Conservation (phyloP, 306 rosid species). For the Quercus gilva region DNA sequence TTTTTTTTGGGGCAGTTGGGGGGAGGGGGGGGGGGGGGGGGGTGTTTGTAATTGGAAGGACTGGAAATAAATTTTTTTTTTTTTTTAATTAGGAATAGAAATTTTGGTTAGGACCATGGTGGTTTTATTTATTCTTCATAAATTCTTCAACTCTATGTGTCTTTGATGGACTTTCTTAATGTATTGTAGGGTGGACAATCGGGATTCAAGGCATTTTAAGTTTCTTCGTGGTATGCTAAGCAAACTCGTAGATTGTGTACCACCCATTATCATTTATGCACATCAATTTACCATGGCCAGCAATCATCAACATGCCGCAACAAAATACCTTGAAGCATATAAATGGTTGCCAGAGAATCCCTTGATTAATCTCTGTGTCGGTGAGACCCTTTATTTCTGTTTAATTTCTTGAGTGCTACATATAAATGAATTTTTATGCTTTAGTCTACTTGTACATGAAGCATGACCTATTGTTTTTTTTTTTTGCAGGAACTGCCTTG, state of each 20-base stretch:
- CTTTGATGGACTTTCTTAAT: conserved; percentile 7
- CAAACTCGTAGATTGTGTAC: conserved; percentile 66
- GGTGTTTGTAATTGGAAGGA: background rate
- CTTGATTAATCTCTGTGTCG: conserved; percentile 83
- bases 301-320: conserved; percentile 89
- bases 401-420: background rate
- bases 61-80: background rate
- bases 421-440: conserved; percentile 8
- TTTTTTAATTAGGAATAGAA: background rate
- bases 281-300: conserved; percentile 68
- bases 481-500: conserved; percentile 64
- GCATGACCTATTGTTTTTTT: background rate
- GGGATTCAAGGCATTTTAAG: conserved; percentile 70
- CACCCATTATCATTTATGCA: conserved; percentile 72
- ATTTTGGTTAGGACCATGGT: background rate
- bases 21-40: no score
- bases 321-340: conserved; percentile 89
- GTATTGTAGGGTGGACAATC: conserved; percentile 63
- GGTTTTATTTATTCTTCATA: background rate
- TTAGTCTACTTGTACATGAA: conserved; percentile 2
- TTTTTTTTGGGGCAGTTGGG: no score
- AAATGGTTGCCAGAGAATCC: conserved; percentile 72
- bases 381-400: conserved; percentile 39
- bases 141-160: background rate
- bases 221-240: conserved; percentile 59